A percentile compares a stretch with the other conserved stretches of the same genome.
These are phyloP conservation scores for Lipomyces yamanashiensis DNA, from an alignment of 805 yeast genomes.

Conservation along the genomic window DNA sequence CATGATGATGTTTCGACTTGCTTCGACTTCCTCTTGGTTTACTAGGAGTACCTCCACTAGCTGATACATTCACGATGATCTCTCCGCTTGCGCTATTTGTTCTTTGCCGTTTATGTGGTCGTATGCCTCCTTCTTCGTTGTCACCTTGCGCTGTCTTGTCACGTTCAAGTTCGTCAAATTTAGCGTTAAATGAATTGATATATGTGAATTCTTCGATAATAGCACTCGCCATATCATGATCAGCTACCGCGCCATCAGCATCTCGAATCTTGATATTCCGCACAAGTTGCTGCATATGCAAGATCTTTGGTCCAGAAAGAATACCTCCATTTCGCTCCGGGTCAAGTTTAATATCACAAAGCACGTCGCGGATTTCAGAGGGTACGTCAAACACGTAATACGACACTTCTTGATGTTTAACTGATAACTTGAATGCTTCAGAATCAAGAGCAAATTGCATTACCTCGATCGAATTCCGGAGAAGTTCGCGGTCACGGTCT, in stretches of 20 bases:
- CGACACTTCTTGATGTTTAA: conserved; percentile 68
- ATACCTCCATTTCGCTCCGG: conserved; percentile 50
- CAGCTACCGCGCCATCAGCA: conserved; percentile 49
- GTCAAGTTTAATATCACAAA: conserved; percentile 5
- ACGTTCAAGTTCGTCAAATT: background rate
- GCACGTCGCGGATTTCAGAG: conserved; percentile 49
- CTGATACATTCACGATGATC: background rate
- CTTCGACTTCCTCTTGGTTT: background rate
- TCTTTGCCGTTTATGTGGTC: background rate
- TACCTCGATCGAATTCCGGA: conserved; percentile 52
- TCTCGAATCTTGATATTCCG: conserved; percentile 21
- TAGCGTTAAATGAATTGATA: background rate
- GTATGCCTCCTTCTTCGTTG: background rate
- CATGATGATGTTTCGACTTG: conserved; percentile 24
- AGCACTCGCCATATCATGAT: conserved; percentile 49
- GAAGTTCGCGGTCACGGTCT: conserved; percentile 48
- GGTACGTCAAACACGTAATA: conserved; percentile 37
- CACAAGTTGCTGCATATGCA: conserved; percentile 13
- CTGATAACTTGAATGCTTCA: conserved; percentile 60
- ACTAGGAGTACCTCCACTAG: background rate
- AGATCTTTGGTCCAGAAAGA: conserved; percentile 37
- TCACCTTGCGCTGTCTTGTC: background rate
- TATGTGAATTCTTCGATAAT: background rate
- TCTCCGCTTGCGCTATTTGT: conserved; percentile 2
- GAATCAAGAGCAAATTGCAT: conserved; percentile 58